A percentile compares a stretch with the other conserved stretches of the same genome.
Evolutionary conservation across 73 alveolate genomes (phyloP).

Genomic region (Paramecium bursaria): DNA sequence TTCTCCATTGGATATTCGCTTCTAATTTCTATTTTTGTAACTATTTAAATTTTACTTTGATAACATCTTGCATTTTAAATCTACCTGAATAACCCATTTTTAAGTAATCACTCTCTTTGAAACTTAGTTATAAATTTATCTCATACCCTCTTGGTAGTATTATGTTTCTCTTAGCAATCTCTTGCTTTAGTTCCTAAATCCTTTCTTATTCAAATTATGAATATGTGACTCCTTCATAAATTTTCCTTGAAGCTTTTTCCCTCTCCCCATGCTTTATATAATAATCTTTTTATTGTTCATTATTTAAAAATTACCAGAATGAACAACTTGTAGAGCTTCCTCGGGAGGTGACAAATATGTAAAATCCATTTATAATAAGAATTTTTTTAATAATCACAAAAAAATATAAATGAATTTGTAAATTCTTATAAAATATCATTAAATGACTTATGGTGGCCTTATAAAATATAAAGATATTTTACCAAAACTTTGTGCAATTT

Average conservation of each 20-base stretch:
- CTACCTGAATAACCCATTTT: conserved; percentile 56
- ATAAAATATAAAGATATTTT: too few relatives aligned
- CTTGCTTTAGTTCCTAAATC: conserved; percentile 57
- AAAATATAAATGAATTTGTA: too few relatives aligned
- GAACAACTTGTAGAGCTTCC: not conserved
- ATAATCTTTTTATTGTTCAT: conserved; percentile 18
- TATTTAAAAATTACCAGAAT: conserved; percentile 6
- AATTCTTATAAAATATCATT: too few relatives aligned
- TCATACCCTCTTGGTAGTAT: conserved; percentile 53
- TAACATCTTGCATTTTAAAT: conserved; percentile 44
- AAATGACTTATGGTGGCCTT: too few relatives aligned
- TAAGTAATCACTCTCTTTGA: conserved; percentile 66
- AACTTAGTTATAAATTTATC: not conserved
- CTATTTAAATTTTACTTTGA: conserved; percentile 23
- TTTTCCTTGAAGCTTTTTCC: conserved; percentile 49
- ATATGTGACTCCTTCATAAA: conserved; percentile 57
- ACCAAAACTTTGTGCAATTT: conserved; percentile 33
- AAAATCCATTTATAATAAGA: not conserved
- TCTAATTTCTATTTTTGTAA: not conserved
- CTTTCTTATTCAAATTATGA: conserved; percentile 45
- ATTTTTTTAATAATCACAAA: conserved; percentile 38
- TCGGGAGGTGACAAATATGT: conserved; percentile 2
- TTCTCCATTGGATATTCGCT: conserved; percentile 52
- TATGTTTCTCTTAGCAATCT: conserved; percentile 40
- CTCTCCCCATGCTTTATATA: conserved; percentile 56